phyloP scores from a whole-genome alignment of 192 early-diverging fungal genomes.

The Spizellomyces punctatus region DNA sequence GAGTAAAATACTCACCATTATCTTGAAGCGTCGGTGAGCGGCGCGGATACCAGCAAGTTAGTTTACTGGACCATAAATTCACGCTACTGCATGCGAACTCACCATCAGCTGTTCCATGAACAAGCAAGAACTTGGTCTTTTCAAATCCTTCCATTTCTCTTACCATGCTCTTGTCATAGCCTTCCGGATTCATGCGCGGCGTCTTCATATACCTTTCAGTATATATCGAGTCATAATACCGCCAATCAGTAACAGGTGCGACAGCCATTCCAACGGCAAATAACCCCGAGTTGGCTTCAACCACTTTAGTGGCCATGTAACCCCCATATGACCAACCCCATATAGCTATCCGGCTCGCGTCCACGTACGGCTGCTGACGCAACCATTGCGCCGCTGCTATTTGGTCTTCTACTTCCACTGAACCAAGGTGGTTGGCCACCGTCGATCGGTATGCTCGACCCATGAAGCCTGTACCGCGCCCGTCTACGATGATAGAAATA shows the following conservation, averaged over 20 bases:
- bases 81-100: slow-evolving; percentile 29
- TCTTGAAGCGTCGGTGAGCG: background rate
- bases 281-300: slow-evolving; percentile 82
- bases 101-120: slow-evolving; percentile 91
- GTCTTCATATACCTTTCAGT: slow-evolving; percentile 98
- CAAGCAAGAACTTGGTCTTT: slow-evolving; percentile 75
- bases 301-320: slow-evolving; percentile 78
- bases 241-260: slow-evolving; percentile 95
- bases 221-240: slow-evolving; percentile 82
- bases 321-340: slow-evolving; percentile 99
- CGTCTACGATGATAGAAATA: slow-evolving; percentile 65
- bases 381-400: slow-evolving; percentile 78
- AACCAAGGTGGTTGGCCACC: slow-evolving; percentile 79
- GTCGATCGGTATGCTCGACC: slow-evolving; percentile 79
- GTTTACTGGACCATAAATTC: background rate
- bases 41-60: background rate
- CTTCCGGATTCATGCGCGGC: slow-evolving; percentile 71
- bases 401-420: slow-evolving; percentile 83
- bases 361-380: slow-evolving; percentile 71
- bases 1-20: background rate
- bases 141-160: slow-evolving; percentile 80
- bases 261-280: slow-evolving; percentile 90
- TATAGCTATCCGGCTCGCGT: slow-evolving; percentile 77
- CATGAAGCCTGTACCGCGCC: slow-evolving; percentile 85
- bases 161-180: slow-evolving; percentile 80